Evolutionary conservation across 257 asterid species (phyloP), one percentile per base, ranked within the genome.

Genomic region (Mentha longifolia): DNA sequence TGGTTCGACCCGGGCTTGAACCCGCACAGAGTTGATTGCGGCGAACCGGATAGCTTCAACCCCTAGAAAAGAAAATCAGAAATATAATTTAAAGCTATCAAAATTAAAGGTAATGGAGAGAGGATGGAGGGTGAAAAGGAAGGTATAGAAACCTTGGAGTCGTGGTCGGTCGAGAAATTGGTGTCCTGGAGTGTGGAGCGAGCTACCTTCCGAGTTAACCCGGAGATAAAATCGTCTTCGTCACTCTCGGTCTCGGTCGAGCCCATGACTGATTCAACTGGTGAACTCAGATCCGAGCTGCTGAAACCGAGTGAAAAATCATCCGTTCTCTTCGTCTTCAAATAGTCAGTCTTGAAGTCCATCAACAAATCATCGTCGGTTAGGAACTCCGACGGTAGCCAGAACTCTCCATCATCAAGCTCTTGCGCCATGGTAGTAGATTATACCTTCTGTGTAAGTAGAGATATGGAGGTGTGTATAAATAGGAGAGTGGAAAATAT

Each of bases 231-330:
- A 6, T 87, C 96, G 16, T 90, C 97, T 15, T 90, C 96, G 35
- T 88, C 98, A 64, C 93, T 84, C 70, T 87, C 98, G 0, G 92
- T 81, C 67, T 84, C 96, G 0, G 81, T 79, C 0, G 94, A 84
- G 25, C 95, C 85, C 43, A 75, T 31, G 0, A 82, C 78, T 0
- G 92, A 88, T 77, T 89, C 96, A 52, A 80, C 90, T 0, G 88
- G 93, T 0, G 97, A 92, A 73, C 93, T 82, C 83, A 85, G 80
- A 71, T 79, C 89, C 76, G 95, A 82, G 82, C 56, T 77, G 19
- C 76, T 77, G 57, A 71, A 79, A 67, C 75, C 71, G 37, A 20
- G 61, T 3, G 71, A 73, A 10, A 68, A 73, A 3, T 70, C 77
- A 30, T 74, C 64, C 4, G 12, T 22, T 3, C 51, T 35, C 75